Evolutionary conservation across 2,329 filamentous ascomycete species (phyloP).

Genomic region (Shiraia sp.): DNA sequence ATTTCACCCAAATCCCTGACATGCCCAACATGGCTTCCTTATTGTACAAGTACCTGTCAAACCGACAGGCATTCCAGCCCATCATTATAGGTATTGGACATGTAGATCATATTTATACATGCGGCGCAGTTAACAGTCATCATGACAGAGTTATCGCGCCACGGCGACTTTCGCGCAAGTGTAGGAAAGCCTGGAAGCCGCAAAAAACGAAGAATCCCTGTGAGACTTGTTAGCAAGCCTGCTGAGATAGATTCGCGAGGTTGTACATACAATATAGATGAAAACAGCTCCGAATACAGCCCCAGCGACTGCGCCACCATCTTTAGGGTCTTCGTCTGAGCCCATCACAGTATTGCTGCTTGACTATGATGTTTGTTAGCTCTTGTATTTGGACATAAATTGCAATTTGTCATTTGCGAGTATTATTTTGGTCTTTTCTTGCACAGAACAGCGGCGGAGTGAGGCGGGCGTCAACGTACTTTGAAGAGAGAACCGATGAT

Average conservation of each 20-base stretch:
- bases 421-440: too few relatives aligned
- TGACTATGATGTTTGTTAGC: constrained; percentile 45
- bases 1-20: background rate
- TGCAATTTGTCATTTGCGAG: too few relatives aligned
- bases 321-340: constrained; percentile 67
- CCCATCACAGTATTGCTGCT: constrained; percentile 86
- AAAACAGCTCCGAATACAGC: constrained; percentile 87
- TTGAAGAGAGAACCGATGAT: constrained; percentile 74
- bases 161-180: constrained; percentile 78
- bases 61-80: background rate
- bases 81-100: background rate
- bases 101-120: background rate
- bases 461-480: constrained; percentile 50
- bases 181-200: constrained; percentile 83
- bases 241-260: background rate
- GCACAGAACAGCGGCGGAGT: too few relatives aligned
- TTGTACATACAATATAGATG: constrained; percentile 77
- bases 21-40: background rate
- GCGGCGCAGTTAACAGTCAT: constrained; percentile 1
- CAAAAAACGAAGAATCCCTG: constrained; percentile 88
- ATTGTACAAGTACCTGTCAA: background rate
- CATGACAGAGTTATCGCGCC: constrained; percentile 78
- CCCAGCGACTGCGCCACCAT: constrained; percentile 76
- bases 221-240: constrained; percentile 5
- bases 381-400: constrained; percentile 1